Evolutionary conservation across 176 grass and related monocot genomes (phyloP), one percentile per base, ranked within the genome.

Genomic region (Paspalum vaginatum): DNA sequence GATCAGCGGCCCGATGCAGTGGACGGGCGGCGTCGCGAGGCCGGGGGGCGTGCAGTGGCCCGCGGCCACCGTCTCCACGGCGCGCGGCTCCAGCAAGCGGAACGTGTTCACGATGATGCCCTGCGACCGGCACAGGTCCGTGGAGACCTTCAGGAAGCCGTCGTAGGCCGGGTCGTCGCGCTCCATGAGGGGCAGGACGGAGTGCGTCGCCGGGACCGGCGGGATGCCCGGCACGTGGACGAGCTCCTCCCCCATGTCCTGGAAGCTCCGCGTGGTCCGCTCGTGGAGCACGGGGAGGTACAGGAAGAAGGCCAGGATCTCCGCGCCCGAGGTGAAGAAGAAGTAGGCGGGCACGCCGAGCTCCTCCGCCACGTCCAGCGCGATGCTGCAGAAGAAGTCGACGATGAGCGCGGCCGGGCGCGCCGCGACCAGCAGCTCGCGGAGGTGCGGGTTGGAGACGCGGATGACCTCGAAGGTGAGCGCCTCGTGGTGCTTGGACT

Each of bases 81-180:
- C 84, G n/a, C 81, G 76, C 17, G 43, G 73, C 75, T 95, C 92
- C 15, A 95, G 89, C 22, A 17, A 43, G 14, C 39, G 57, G 79
- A 91, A 87, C 22, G 92, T 91, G 86, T 94, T 94, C 55, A 91
- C 66, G 39, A 95, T 53, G 79, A 92, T 45, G 61, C 92, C 92
- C 18, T 80, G 14, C 9, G 54, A 44, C 11, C 68, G 72, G 38
- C 39, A 77, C 0, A 89, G 38, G 63, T 37, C 70, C 8, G 5
- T 4, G 70, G 18, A n/a, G 17, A 10, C 7, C 6, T 6, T 45
- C 9, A 95, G 0, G 66, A 88, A 77, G 0, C 9, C 72, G 14
- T 38, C 43, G 20, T 92, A 95, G 24, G 78, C 87, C 20, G 77
- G 72, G 78, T 88, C 79, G 78, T 77, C 62, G 4, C 89, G 87